These are phyloP conservation scores for Jamesozyma lodderae DNA, from an alignment of 805 yeast species.

Conservation along the genomic window DNA sequence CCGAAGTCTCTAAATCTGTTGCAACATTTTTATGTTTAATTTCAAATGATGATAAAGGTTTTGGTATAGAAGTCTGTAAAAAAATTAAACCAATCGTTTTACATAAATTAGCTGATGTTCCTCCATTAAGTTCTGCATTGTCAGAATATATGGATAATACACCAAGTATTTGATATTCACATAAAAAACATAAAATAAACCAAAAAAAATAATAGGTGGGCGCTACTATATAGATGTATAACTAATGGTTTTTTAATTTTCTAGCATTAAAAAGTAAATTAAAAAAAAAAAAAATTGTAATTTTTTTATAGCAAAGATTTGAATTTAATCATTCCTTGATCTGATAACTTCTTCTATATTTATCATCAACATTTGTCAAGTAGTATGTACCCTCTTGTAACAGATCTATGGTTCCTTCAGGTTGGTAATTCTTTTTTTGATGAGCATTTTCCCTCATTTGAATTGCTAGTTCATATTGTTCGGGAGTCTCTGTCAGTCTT, in stretches of 20 bases:
- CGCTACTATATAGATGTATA: too few relatives aligned
- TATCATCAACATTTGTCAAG: constrained; percentile 75
- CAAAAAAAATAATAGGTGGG: too few relatives aligned
- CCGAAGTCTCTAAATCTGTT: constrained; percentile 29
- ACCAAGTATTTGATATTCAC: constrained; percentile 13
- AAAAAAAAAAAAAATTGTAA: too few relatives aligned
- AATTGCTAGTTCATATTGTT: constrained; percentile 72
- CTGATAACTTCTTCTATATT: constrained; percentile 74
- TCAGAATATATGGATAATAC: constrained; percentile 29
- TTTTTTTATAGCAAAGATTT: too few relatives aligned
- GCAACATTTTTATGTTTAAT: constrained; percentile 27
- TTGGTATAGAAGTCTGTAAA: constrained; percentile 23
- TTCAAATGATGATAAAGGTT: constrained; percentile 26
- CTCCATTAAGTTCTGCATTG: constrained; percentile 25
- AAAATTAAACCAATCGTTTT: constrained; percentile 23
- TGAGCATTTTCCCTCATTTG: constrained; percentile 85
- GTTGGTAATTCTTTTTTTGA: constrained; percentile 67
- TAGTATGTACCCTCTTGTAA: constrained; percentile 74
- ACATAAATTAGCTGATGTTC: constrained; percentile 27
- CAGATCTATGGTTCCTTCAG: constrained; percentile 68
- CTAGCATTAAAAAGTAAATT: too few relatives aligned
- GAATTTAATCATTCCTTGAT: constrained; percentile 52
- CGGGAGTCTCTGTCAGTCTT: constrained; percentile 64
- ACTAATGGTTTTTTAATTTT: too few relatives aligned
- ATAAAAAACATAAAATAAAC: too few relatives aligned